Base-by-base conservation (phyloP, 345 rosid genomes). In the Murraya paniculata region DNA sequence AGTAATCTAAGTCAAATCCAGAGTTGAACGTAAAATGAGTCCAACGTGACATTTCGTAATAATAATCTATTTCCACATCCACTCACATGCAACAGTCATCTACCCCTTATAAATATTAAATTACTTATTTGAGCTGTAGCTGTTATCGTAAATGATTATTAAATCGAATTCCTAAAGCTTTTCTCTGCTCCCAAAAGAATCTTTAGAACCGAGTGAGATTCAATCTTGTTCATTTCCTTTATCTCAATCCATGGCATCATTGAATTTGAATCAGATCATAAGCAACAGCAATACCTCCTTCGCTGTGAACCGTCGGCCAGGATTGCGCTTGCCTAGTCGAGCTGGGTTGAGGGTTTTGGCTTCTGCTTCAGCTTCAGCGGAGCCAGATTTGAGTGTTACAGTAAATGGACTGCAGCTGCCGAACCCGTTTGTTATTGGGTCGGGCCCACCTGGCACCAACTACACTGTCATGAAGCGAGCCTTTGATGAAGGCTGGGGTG, bases 401-500 rank as follows among this genome's bases (percentile, higher is more conserved):
- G 98, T 94, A 4, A 96, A 96, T 80, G 99, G 99, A 45, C 79
- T 96, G 77, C 80, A 85, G 24, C 86, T 96, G 97, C 94, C 98
- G 4, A 94, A 96, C 77, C 99, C 98, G 1, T 94, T 94, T 78
- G 98, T 96, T 75, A 94, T 96, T 81, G 98, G 93, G 65, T 96
- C 99, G 13, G 99, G 99, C 77, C 99, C 98, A 28, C 99, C 98
- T 0, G 99, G 98, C 11, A 94, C 99, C 68, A 96, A 96, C 88
- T 90, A 92, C 74, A 96, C 98, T 6, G 99, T 94, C 72, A 96
- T 94, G 98, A 96, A 94, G 83, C 82, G 95, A 81, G 98, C 98
- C 60, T 96, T 94, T 66, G 98, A 96, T 61, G 98, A 94, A 89
- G 99, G 99, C 31, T 96, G 99, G 99, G 99, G 99, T 6, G 98